A percentile compares a stretch with the other conserved stretches of the same genome.
phyloP scores from a whole-genome alignment of 1,284 basidiomycete species.

The Malassezia pachydermatis region DNA sequence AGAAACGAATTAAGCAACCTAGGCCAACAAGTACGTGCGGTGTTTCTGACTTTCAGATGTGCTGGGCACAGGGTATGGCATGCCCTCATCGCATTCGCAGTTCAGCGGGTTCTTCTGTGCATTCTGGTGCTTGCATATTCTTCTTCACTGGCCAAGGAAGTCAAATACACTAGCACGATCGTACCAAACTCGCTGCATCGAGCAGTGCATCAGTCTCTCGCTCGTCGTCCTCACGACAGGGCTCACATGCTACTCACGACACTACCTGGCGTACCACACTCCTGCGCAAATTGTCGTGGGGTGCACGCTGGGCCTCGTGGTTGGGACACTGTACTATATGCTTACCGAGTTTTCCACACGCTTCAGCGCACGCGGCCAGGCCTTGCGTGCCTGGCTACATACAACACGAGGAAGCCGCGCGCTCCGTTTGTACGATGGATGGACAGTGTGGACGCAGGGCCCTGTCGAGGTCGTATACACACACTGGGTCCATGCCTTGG shows the following conservation, averaged over 20 bases:
- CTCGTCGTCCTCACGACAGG: slow-evolving; percentile 56
- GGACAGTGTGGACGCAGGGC: slow-evolving; percentile 65
- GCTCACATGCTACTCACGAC: slow-evolving; percentile 66
- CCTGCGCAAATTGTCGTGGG: slow-evolving; percentile 64
- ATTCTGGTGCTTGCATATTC: slow-evolving; percentile 65
- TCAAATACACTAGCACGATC: slow-evolving; percentile 48
- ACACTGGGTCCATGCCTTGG: slow-evolving; percentile 53
- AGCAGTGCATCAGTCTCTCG: slow-evolving; percentile 51
- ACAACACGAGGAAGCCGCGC: too few species aligned
- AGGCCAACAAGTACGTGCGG: slow-evolving; percentile 57
- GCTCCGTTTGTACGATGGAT: slow-evolving; percentile 66
- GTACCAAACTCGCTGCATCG: slow-evolving; percentile 22
- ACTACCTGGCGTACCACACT: slow-evolving; percentile 65
- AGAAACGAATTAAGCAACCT: slow-evolving; percentile 60
- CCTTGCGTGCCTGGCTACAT: background rate
- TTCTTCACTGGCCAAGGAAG: slow-evolving; percentile 59
- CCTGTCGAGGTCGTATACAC: slow-evolving; percentile 60
- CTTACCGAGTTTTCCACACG: slow-evolving; percentile 53
- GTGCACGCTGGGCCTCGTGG: slow-evolving; percentile 56
- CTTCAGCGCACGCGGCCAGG: slow-evolving; percentile 50
- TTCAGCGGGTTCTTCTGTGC: slow-evolving; percentile 76
- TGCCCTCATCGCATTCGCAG: slow-evolving; percentile 77
- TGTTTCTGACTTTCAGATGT: slow-evolving; percentile 50
- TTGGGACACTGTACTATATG: slow-evolving; percentile 57
- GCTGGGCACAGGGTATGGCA: slow-evolving; percentile 67